These are phyloP conservation scores for Hyaloscypha bicolor DNA, from an alignment of 495 filamentous ascomycete genomes.

Conservation along the genomic window DNA sequence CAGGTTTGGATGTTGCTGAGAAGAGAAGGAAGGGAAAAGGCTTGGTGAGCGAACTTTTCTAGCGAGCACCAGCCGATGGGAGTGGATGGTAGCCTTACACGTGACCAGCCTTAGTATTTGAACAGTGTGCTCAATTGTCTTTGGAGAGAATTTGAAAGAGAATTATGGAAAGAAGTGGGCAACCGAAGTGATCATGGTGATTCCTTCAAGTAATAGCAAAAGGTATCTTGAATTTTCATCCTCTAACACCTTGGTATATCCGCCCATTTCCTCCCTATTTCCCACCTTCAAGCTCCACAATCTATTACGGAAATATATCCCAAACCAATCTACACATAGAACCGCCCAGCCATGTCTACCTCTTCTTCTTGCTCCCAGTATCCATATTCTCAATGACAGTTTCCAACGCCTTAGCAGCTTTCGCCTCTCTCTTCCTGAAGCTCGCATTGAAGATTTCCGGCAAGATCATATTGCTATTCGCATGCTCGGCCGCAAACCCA, in stretches of 20 bases:
- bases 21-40: not conserved
- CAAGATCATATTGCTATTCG: slow-evolving; percentile 63
- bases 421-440: slow-evolving; percentile 57
- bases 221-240: not conserved
- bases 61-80: too few species aligned
- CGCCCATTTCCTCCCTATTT: not conserved
- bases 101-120: too few species aligned
- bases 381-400: slow-evolving; percentile 27
- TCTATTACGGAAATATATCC: slow-evolving; percentile 7
- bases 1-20: not conserved
- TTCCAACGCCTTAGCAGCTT: slow-evolving; percentile 27
- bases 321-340: not conserved
- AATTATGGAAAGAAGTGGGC: too few species aligned
- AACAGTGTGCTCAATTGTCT: too few species aligned
- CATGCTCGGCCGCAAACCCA: slow-evolving; percentile 69
- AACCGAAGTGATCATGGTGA: too few species aligned
- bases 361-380: slow-evolving; percentile 30
- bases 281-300: not conserved
- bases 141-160: too few species aligned
- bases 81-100: too few species aligned
- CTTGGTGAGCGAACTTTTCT: not conserved
- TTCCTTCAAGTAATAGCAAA: not conserved
- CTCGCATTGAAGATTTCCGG: slow-evolving; percentile 59
- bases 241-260: slow-evolving; percentile 3
- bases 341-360: not conserved